phyloP scores from a whole-genome alignment of 768 basidiomycete genomes.

The Flagelloscypha sp. region DNA sequence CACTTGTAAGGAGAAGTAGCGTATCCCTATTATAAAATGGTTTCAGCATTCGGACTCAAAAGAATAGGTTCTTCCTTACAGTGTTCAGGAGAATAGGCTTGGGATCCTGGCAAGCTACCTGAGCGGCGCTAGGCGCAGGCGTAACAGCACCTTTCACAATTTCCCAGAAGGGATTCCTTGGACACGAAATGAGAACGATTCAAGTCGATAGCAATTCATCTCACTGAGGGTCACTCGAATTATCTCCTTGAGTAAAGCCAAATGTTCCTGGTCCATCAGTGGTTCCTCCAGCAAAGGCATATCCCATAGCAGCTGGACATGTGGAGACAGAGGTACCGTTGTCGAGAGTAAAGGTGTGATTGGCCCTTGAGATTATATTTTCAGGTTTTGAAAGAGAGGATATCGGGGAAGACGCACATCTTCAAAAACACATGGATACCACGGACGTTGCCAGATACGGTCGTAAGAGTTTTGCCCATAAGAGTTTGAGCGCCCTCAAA shows the following conservation, averaged over 20 bases:
- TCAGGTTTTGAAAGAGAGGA: neutral
- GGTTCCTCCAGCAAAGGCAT: no score
- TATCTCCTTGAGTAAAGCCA: conserved; percentile 70
- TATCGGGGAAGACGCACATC: conserved; percentile 42
- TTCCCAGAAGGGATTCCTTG: conserved; percentile 75
- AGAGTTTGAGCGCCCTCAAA: conserved; percentile 60
- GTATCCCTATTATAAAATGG: conserved; percentile 45
- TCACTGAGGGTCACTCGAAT: conserved; percentile 50
- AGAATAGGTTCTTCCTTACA: conserved; percentile 30
- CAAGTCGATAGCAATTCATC: no score
- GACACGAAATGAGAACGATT: conserved; percentile 8
- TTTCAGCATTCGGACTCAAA: conserved; percentile 5
- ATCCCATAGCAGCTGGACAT: conserved; percentile 76
- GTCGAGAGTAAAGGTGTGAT: conserved; percentile 51
- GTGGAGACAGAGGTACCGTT: conserved; percentile 64
- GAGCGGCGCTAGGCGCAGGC: conserved; percentile 50
- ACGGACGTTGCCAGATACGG: conserved; percentile 53
- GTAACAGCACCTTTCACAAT: conserved; percentile 70
- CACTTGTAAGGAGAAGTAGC: conserved; percentile 64
- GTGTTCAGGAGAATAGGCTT: conserved; percentile 77
- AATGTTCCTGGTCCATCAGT: conserved; percentile 78
- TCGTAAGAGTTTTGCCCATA: conserved; percentile 39
- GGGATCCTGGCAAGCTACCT: conserved; percentile 63
- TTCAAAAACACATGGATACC: conserved; percentile 64
- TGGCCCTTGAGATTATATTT: conserved; percentile 36